A percentile compares a stretch with the other conserved stretches of the same genome.
Evolutionary conservation across 352 stramenopile species (phyloP).

Genomic region (Nothophytophthora sp.): DNA sequence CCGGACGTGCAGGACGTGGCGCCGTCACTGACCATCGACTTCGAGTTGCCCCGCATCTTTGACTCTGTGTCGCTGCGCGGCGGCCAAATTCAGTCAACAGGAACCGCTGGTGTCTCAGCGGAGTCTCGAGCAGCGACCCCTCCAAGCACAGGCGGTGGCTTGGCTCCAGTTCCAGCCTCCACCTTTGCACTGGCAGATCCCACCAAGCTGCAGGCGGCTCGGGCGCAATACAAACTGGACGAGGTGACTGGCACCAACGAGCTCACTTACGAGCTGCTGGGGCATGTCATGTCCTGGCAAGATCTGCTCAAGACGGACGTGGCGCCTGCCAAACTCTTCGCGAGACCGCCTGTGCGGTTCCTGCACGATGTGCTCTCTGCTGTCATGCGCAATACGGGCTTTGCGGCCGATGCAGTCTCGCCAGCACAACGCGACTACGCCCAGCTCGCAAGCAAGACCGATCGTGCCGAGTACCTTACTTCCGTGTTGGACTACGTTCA

Average conservation of each 20-base stretch:
- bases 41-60: conserved; percentile 70
- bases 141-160: background rate
- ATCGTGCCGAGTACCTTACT: conserved; percentile 73
- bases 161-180: conserved; percentile 3
- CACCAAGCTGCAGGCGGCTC: conserved; percentile 30
- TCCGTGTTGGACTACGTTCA: conserved; percentile 80
- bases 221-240: conserved; percentile 40
- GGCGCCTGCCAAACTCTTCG: conserved; percentile 73
- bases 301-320: conserved; percentile 72
- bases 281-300: conserved; percentile 77
- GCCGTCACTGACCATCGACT: conserved; percentile 67
- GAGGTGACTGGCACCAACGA: conserved; percentile 63
- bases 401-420: conserved; percentile 20
- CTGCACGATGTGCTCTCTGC: conserved; percentile 78
- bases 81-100: conserved; percentile 32
- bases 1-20: conserved; percentile 49
- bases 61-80: conserved; percentile 64
- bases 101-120: conserved; percentile 1
- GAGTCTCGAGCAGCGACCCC: conserved; percentile 3
- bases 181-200: conserved; percentile 50
- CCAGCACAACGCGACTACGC: conserved; percentile 60
- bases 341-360: conserved; percentile 76
- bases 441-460: conserved; percentile 66
- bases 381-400: conserved; percentile 72
- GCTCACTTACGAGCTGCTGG: conserved; percentile 61